Evolutionary conservation across 306 rosid species (phyloP), one percentile per base, ranked within the genome.

Genomic region (Cicer yamashitae): DNA sequence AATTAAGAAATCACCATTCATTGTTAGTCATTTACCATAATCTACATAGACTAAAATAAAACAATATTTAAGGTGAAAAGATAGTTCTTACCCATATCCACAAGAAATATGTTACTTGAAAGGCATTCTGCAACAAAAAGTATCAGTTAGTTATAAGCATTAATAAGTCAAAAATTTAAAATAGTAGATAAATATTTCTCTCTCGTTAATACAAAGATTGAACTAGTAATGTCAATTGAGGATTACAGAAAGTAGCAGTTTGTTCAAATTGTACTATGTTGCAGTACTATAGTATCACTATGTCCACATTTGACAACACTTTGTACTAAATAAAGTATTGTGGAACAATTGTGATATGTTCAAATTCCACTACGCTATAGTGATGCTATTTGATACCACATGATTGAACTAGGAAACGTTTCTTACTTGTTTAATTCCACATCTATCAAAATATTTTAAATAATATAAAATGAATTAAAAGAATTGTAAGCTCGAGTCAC

Each of bases 91-190:
- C 98, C 99, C 96, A 88, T 81, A 89, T 90, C 97, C 96, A 86
- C 75, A 94, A 80, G 89, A 89, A 89, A 68, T 88, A 94, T 57
- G 96, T 92, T 73, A 91, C 86, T 81, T 92, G 97, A 82, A 94
- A 90, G 0, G 96, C 98, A 81, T 90, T 94, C 99, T 94, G 99
- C 92, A 87, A 10, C 39, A 77, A 77, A 71, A 74, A 85, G 67
- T 58, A 81, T 51, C 14, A 52, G 17, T 77, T 8, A 81, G 76
- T 62, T 72, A 14, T 73, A 30, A 52, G 51, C 7, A 11, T 22
- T 37, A 75, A 56, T 9, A 44, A 53, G 76, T 44, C 11, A 10
- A 45, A 69, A 61, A 8, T 67, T 40, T 12, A 57, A 48, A 58
- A 67, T 30, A 4, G 15, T 37, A 2, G 6, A 6, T 30, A 63